These are phyloP conservation scores for Monosiga brevicollis DNA, from an alignment of 78 protist genomes.

Conservation along the genomic window DNA sequence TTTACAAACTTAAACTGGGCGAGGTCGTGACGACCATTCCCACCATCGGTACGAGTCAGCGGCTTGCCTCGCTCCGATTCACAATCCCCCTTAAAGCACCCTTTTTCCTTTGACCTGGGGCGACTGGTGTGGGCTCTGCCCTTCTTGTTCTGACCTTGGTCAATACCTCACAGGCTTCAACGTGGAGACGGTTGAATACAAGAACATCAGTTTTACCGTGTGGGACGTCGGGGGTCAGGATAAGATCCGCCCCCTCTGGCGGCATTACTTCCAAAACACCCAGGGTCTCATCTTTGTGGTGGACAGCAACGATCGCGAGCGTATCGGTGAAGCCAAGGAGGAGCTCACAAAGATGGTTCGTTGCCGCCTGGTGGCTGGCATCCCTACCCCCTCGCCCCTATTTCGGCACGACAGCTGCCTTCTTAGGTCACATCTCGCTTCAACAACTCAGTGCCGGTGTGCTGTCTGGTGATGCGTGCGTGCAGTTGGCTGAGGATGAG, in stretches of 20 bases:
- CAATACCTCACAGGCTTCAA: slow-evolving; percentile 54
- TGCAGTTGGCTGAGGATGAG: slow-evolving; percentile 65
- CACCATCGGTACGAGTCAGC: slow-evolving; percentile 26
- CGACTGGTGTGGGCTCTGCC: neutral
- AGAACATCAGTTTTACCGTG: slow-evolving; percentile 74
- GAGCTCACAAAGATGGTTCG: slow-evolving; percentile 64
- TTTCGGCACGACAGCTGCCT: no score
- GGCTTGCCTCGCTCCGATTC: no score
- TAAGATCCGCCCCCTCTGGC: slow-evolving; percentile 71
- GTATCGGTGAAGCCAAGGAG: slow-evolving; percentile 47
- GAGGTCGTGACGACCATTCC: slow-evolving; percentile 66
- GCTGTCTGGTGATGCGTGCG: no score
- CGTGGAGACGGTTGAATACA: slow-evolving; percentile 87
- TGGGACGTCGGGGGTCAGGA: slow-evolving; percentile 91
- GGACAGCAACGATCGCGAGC: slow-evolving; percentile 68
- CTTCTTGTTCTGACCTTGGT: neutral
- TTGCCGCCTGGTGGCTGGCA: no score
- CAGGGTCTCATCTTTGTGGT: slow-evolving; percentile 72
- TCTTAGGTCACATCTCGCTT: no score
- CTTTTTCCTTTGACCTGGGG: neutral
- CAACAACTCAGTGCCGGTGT: no score
- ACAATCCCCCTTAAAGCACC: neutral
- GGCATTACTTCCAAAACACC: slow-evolving; percentile 61
- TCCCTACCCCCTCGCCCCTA: no score
- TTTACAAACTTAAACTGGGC: slow-evolving; percentile 53